Percentiles rank a stretch among this genome's conserved stretches.
phyloP scores from a whole-genome alignment of 352 stramenopile species.

The Globisporangium perplexum region DNA sequence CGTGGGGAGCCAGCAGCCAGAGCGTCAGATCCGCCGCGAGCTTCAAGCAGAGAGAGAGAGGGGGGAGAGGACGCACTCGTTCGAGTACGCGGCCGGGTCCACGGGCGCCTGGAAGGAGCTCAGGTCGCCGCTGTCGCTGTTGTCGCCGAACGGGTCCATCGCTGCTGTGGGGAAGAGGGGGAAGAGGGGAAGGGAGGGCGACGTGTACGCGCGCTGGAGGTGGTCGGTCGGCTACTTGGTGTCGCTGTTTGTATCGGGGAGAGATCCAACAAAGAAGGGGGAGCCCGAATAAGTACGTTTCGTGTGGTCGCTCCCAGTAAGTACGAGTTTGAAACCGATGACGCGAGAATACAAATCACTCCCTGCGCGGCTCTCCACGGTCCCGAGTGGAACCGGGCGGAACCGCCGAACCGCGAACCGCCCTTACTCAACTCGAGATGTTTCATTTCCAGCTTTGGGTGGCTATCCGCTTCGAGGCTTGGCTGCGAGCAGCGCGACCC shows the following conservation, averaged over 20 bases:
- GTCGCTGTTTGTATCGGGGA: constrained; percentile 4
- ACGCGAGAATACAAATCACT: too few relatives aligned
- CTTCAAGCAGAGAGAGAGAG: background rate
- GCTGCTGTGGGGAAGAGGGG: background rate
- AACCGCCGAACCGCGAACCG: too few relatives aligned
- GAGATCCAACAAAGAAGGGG: too few relatives aligned
- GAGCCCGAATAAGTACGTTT: too few relatives aligned
- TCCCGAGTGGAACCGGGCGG: too few relatives aligned
- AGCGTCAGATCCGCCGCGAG: background rate
- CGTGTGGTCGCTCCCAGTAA: too few relatives aligned
- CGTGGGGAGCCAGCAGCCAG: too few relatives aligned
- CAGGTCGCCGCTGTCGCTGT: constrained; percentile 31
- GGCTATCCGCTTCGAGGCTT: background rate
- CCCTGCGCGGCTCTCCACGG: too few relatives aligned
- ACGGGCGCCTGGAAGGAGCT: constrained; percentile 53
- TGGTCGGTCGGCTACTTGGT: background rate
- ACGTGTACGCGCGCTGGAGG: too few relatives aligned
- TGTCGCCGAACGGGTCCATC: constrained; percentile 69
- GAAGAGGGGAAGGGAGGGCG: background rate
- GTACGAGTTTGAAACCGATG: too few relatives aligned
- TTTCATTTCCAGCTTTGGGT: too few relatives aligned
- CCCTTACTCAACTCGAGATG: too few relatives aligned
- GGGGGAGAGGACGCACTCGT: constrained; percentile 38
- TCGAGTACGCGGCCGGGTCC: constrained; percentile 30
- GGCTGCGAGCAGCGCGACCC: background rate